Evolutionary conservation across 805 yeast species (phyloP), one percentile per base, ranked within the genome.

Genomic region (Pichia paraexigua): DNA sequence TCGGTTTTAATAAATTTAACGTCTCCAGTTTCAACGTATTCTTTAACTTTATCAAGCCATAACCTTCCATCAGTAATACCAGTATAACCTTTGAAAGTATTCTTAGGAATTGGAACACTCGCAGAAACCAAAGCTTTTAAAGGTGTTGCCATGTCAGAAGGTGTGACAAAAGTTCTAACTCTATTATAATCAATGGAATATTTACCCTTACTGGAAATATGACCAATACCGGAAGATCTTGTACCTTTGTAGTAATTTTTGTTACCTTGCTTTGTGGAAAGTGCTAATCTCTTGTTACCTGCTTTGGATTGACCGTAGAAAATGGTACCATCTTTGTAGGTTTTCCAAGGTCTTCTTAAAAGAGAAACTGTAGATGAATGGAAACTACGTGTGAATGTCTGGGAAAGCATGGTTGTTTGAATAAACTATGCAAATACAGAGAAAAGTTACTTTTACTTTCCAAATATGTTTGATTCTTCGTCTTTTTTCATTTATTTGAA

Each of bases 181-280:
- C 84, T 89, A 44, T 70, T 68, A 88, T 95, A 92, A 70, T 87
- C 78, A 55, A 94, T 78, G 8, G 79, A 72, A 68, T 89, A 94
- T 22, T 79, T 77, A 49, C 96, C 97, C 49, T 94, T 85, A n/a
- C 13, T 32, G 8, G 45, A 24, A 63, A 84, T 80, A 49, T 74
- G 75, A 65, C 99, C 99, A 56, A 89, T 80, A 67, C 97, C 97
- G 3, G 95, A 79, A 6, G 99, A 87, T 53, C 97, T 80, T 22
- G 98, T 94, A 74, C 99, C 99, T 68, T 94, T 94, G 72, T 94
- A 94, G 71, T 76, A 87, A 60, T 87, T 84, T 73, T 91, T 90
- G 71, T 94, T 92, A 62, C 99, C 98, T 65, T 88, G 89, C 63
- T 94, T 94, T 22, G 97, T 85, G 22, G 96, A 85, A 60, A 92